Evolutionary conservation across 2,329 filamentous ascomycete genomes (phyloP), one percentile per base, ranked within the genome.

Genomic region (Endothia cerciana): DNA sequence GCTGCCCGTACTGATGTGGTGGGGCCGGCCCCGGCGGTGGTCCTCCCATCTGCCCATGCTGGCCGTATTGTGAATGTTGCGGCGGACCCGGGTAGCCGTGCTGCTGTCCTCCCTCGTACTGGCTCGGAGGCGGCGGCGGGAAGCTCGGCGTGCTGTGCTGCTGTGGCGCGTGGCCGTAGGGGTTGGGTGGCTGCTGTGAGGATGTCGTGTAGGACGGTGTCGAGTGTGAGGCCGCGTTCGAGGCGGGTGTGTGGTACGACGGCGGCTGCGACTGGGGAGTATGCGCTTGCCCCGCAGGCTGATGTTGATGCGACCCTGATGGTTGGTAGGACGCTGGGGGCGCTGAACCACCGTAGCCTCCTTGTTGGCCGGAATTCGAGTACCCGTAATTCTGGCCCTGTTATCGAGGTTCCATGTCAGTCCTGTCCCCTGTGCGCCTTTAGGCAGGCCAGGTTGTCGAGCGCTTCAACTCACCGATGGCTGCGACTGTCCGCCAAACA

Each of bases 251-350:
- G 60, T 70, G 69, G 41, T 72, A 68, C n/a, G 71, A 58, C 8
- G 55, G 33, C 13, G 61, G 51, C 8, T 63, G 61, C 38, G 61
- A 63, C n/a, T 63, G 61, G 72, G 66, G 69, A 73, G 63, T 76
- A 75, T 55, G 76, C 64, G 43, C 72, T 63, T 40, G 73, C 70
- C 57, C 75, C 69, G 58, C 69, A 65, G 62, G 62, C 71, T 60
- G 74, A 71, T 36, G 81, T 30, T 67, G 65, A 47, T 63, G 59
- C 36, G 60, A 11, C 13, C 59, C 63, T 5, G 65, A 38, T 25
- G 66, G 77, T 71, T 88, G 84, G 74, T 89, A 89, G 7, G 85
- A 83, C 17, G 83, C 76, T n/a, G 87, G 85, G 15, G 89, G 89
- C 47, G 88, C 86, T 65, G 85, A 81, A 64, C 88, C 89, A 67